phyloP scores from a whole-genome alignment of 2,329 filamentous ascomycete species.

The Drechmeria coniospora region DNA sequence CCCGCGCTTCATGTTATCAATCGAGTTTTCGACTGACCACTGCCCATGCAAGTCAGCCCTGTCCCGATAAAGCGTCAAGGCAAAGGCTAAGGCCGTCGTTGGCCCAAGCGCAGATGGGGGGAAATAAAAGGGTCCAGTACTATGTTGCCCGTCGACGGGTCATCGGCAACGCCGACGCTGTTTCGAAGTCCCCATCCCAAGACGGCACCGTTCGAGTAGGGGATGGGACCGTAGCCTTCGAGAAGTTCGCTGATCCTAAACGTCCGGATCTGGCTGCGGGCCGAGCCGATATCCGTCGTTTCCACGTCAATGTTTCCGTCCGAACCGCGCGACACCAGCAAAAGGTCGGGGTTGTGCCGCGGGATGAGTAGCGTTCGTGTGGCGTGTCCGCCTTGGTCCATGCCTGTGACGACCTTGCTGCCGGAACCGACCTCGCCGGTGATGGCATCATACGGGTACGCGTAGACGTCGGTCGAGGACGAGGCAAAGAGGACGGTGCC shows the following conservation, averaged over 20 bases:
- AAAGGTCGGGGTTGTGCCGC: conserved; percentile 28
- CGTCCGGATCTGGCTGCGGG: conserved; percentile 45
- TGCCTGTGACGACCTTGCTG: conserved; percentile 37
- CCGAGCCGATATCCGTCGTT: conserved; percentile 31
- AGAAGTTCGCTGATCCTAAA: conserved; percentile 17
- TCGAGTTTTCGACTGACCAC: conserved; percentile 50
- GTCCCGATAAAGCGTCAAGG: too few species aligned
- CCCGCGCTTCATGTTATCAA: conserved; percentile 40
- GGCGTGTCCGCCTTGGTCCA: conserved; percentile 42
- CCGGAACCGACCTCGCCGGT: conserved; percentile 26
- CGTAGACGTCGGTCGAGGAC: conserved; percentile 32
- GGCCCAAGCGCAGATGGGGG: too few species aligned
- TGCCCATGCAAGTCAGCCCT: too few species aligned
- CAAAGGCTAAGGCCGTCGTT: too few species aligned
- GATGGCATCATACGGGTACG: conserved; percentile 43
- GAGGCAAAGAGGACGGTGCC: conserved; percentile 35
- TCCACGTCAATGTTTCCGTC: conserved; percentile 38
- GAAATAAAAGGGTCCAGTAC: conserved; percentile 5
- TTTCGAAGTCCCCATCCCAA: conserved; percentile 55
- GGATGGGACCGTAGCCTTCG: conserved; percentile 7
- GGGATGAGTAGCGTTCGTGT: conserved; percentile 49
- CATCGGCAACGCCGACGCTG: conserved; percentile 49
- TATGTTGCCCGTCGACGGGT: conserved; percentile 31
- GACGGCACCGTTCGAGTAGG: conserved; percentile 28
- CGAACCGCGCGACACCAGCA: conserved; percentile 49